Evolutionary conservation across 2,329 filamentous ascomycete species (phyloP).

Genomic region (Colletotrichum limetticola): DNA sequence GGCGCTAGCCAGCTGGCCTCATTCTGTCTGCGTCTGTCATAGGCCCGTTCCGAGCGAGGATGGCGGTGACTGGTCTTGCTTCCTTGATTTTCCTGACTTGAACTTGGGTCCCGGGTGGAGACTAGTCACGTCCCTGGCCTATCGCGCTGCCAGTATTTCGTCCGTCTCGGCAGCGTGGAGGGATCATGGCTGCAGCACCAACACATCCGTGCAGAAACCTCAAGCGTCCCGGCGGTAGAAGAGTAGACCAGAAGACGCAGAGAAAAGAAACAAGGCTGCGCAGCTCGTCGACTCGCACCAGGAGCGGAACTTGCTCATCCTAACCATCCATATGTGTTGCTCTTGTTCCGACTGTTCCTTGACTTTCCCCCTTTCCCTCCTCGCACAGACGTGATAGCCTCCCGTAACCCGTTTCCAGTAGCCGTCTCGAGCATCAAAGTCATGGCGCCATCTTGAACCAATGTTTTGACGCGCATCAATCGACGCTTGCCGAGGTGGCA

Average conservation of each 20-base stretch:
- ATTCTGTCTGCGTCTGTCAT: constrained; percentile 50
- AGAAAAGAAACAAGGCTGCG: constrained; percentile 27
- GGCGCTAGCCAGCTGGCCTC: constrained; percentile 52
- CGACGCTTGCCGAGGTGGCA: background rate
- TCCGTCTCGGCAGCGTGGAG: constrained; percentile 48
- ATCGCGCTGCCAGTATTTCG: constrained; percentile 49
- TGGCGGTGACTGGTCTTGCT: constrained; percentile 49
- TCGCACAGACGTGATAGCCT: constrained; percentile 9
- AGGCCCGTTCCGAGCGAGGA: constrained; percentile 46
- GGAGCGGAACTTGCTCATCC: constrained; percentile 26
- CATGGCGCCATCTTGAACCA: constrained; percentile 21
- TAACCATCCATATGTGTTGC: background rate
- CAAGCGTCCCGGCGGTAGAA: constrained; percentile 2
- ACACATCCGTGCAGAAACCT: constrained; percentile 53
- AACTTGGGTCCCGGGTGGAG: constrained; percentile 49
- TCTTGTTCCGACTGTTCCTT: constrained; percentile 1
- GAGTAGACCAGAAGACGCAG: constrained; percentile 10
- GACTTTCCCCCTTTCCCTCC: background rate
- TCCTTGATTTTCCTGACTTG: constrained; percentile 55
- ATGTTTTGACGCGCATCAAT: constrained; percentile 22
- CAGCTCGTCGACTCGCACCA: constrained; percentile 19
- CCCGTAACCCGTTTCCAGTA: constrained; percentile 14
- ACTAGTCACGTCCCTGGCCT: constrained; percentile 51
- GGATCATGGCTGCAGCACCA: constrained; percentile 57
- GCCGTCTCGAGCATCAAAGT: constrained; percentile 25